Evolutionary conservation across 2,329 filamentous ascomycete species (phyloP), one percentile per base, ranked within the genome.

Genomic region (Exserohilum rostratum): DNA sequence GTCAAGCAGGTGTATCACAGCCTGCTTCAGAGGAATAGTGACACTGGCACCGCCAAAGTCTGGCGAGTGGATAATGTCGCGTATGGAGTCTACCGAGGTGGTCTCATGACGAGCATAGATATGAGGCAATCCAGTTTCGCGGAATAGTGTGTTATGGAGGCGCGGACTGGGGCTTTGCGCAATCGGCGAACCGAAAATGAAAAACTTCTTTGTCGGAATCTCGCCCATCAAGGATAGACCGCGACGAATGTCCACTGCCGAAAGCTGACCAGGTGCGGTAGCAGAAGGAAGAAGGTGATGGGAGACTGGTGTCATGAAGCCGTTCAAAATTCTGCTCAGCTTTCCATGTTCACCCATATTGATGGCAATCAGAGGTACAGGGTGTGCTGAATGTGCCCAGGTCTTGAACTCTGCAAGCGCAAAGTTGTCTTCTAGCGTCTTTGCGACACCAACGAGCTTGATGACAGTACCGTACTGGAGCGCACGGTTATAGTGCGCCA

Each of bases 311-410:
- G 95, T 98, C 80, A 99, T 86, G 80, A 98, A 98, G 27, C 85
- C 82, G 76, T 99, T 99, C 54, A 96, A 80, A 39, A 99, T 88
- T 30, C 95, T 88, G 69, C 91, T 96, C 37, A 97, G 83, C 78
- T 96, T 95, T 44, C 95, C 95, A 22, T 85, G 80, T 43, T 86
- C 81, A 27, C 93, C 93, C 93, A 99, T 98, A 77, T 99, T 99
- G 72, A 99, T 89, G 1, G 90, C 91, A 65, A 99, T 97, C 50
- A 99, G 79, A 0, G 93, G 93, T n/a, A 87, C 86, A 48, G 89
- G 82, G 69, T 96, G 89, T 1, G 90, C 84, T 20, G 83, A 80
- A 33, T 85, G 80, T 77, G 93, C 92, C 79, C 85, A 88, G 18
- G 82, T 78, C 78, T 90, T 93, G 84, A 99, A 99, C 44, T 85